These are phyloP conservation scores for Striga asiatica DNA, from an alignment of 257 asterid species.

Conservation along the genomic window DNA sequence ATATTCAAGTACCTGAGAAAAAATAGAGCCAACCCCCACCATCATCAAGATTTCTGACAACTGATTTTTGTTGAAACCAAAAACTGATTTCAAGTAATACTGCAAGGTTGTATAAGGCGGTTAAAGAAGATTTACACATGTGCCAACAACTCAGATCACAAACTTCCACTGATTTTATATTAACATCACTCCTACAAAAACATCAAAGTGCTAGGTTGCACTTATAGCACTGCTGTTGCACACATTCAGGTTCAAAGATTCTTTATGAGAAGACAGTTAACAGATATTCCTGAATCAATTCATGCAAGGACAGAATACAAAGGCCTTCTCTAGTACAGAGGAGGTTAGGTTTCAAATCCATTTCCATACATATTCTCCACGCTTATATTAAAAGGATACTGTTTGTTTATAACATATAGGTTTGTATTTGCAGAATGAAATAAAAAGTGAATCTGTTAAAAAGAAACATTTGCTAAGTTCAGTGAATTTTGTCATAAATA, in stretches of 20 bases:
- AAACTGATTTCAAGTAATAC: constrained; percentile 82
- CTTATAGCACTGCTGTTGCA: neutral
- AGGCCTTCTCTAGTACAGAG: too few relatives aligned
- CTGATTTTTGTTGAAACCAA: constrained; percentile 81
- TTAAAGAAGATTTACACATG: constrained; percentile 6
- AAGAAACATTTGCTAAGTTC: neutral
- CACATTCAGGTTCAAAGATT: neutral
- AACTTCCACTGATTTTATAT: constrained; percentile 1
- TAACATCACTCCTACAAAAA: neutral
- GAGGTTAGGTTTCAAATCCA: too few relatives aligned
- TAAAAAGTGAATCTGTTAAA: too few relatives aligned
- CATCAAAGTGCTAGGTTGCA: neutral
- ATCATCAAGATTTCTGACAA: constrained; percentile 75
- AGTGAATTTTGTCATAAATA: neutral
- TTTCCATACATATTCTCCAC: too few relatives aligned
- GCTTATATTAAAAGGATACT: too few relatives aligned
- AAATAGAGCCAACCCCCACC: constrained; percentile 84
- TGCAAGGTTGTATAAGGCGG: constrained; percentile 26
- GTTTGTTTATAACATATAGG: too few relatives aligned
- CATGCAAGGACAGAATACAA: too few relatives aligned
- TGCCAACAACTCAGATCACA: constrained; percentile 1
- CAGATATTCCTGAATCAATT: too few relatives aligned
- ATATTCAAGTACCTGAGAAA: constrained; percentile 65
- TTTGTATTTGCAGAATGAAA: neutral
- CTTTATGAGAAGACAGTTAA: neutral